phyloP scores from a whole-genome alignment of 2,329 filamentous ascomycete species.

The Talaromyces verruculosus region DNA sequence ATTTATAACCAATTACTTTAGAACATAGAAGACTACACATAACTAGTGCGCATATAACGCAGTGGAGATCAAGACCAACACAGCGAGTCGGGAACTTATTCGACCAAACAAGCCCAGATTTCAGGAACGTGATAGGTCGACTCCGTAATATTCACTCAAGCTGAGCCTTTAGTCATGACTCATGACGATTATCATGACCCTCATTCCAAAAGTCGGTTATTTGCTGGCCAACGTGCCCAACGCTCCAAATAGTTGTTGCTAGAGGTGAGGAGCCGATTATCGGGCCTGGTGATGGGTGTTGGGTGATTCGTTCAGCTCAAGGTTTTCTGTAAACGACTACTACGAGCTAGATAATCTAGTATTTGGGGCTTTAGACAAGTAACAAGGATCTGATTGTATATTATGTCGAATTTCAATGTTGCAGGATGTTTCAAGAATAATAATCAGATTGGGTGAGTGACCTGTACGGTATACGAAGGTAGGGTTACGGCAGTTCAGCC shows the following conservation, averaged over 20 bases:
- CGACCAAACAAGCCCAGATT: background rate
- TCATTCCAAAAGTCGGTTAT: background rate
- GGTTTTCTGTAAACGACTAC: too few species aligned
- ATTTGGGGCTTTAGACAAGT: too few species aligned
- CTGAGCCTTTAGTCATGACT: background rate
- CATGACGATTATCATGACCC: background rate
- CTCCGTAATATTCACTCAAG: background rate
- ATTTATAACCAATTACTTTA: background rate
- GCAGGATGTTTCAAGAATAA: too few species aligned
- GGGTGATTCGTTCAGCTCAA: background rate
- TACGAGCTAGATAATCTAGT: too few species aligned
- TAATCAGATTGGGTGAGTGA: too few species aligned
- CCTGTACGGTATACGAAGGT: background rate
- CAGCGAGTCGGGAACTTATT: background rate
- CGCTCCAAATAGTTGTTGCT: background rate
- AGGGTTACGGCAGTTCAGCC: background rate
- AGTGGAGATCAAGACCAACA: background rate
- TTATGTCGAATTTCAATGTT: too few species aligned
- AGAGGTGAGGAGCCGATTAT: too few species aligned
- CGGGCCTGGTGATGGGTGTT: too few species aligned
- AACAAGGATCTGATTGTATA: too few species aligned
- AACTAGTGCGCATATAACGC: background rate
- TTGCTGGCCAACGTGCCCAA: background rate
- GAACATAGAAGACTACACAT: background rate
- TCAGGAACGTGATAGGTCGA: background rate